phyloP scores from a whole-genome alignment of 495 filamentous ascomycete species.

The Rhypophila decipiens region DNA sequence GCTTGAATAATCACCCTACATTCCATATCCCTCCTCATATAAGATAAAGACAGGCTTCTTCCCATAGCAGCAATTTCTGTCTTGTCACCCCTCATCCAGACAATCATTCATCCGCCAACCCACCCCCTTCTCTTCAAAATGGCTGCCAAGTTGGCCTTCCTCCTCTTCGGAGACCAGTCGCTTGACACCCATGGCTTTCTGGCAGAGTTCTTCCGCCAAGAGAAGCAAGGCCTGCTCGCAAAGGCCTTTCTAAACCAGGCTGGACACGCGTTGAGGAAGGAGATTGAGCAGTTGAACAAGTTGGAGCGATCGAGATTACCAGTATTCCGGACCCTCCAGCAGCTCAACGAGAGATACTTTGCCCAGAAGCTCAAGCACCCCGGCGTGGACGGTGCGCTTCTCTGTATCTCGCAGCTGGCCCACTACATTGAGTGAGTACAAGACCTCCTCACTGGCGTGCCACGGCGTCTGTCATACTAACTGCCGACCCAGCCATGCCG shows the following conservation, averaged over 20 bases:
- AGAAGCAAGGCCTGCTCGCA: constrained; percentile 58
- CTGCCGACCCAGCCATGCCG: constrained; percentile 29
- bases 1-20: constrained; percentile 7
- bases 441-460: background rate
- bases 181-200: constrained; percentile 63
- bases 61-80: constrained; percentile 12
- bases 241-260: constrained; percentile 59
- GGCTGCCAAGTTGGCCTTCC: constrained; percentile 40
- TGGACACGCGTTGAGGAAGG: constrained; percentile 55
- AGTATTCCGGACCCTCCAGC: constrained; percentile 59
- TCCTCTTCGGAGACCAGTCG: constrained; percentile 76
- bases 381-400: constrained; percentile 59
- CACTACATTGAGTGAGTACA: constrained; percentile 68
- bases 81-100: constrained; percentile 4
- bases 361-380: constrained; percentile 51
- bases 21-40: constrained; percentile 6
- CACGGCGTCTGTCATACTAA: constrained; percentile 12
- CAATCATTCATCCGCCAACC: no score
- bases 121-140: constrained; percentile 24
- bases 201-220: constrained; percentile 50
- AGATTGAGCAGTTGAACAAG: constrained; percentile 54
- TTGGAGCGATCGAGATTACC: constrained; percentile 58
- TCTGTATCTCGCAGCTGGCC: constrained; percentile 64
- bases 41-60: constrained; percentile 9
- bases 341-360: constrained; percentile 64